phyloP scores from a whole-genome alignment of 352 stramenopile genomes.

The Phytophthora sojae region DNA sequence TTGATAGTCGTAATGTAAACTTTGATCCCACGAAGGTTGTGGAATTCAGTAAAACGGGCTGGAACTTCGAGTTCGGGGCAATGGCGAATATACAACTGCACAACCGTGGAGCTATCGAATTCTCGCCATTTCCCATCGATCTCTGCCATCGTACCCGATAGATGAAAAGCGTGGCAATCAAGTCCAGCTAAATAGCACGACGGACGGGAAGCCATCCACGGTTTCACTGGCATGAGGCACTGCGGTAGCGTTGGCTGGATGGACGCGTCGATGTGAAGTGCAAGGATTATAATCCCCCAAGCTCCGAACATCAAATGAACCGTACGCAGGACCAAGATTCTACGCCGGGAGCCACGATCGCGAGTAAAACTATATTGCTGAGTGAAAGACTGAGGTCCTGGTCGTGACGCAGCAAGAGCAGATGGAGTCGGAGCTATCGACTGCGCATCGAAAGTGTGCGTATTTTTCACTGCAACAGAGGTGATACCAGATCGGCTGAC shows the following conservation, averaged over 20 bases:
- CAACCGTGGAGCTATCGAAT: conserved; percentile 34
- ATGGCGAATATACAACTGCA: conserved; percentile 42
- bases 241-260: conserved; percentile 17
- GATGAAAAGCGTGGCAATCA: conserved; percentile 30
- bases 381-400: not conserved
- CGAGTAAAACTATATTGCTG: not conserved
- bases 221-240: conserved; percentile 36
- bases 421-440: not conserved
- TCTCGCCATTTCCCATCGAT: conserved; percentile 19
- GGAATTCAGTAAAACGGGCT: conserved; percentile 25
- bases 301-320: conserved; percentile 19
- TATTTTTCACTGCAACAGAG: not conserved
- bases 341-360: not conserved
- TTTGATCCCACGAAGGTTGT: conserved; percentile 39
- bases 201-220: conserved; percentile 34
- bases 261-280: conserved; percentile 25
- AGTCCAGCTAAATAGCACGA: conserved; percentile 44
- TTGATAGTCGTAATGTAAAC: conserved; percentile 50
- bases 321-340: not conserved
- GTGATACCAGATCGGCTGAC: not conserved
- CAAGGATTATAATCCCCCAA: conserved; percentile 26
- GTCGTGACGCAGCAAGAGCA: too few species aligned
- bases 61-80: conserved; percentile 41
- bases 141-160: conserved; percentile 26
- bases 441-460: not conserved